These are phyloP conservation scores for Syzygium syzygioides DNA, from an alignment of 441 rosid species.

Conservation along the genomic window DNA sequence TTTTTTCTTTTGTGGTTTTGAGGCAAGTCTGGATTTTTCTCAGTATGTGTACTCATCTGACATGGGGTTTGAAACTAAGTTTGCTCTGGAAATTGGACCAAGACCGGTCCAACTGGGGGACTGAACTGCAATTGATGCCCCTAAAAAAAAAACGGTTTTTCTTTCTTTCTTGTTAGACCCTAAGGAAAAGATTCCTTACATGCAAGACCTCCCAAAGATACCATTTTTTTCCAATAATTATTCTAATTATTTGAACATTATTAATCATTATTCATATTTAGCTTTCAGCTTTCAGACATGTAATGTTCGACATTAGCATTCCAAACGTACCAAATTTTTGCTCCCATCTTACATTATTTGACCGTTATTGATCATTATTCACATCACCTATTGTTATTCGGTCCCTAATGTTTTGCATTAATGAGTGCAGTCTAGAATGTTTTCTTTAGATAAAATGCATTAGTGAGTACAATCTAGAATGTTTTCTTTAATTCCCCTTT, in stretches of 20 bases:
- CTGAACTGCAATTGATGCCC: background rate
- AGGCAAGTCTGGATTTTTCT: background rate
- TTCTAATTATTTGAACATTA: background rate
- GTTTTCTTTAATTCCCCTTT: background rate
- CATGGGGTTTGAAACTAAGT: conserved; percentile 36
- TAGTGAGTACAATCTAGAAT: no score
- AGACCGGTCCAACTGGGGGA: conserved; percentile 50
- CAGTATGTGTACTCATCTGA: conserved; percentile 23
- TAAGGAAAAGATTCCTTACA: background rate
- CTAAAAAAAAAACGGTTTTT: background rate
- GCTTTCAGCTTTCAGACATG: background rate
- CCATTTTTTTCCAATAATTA: background rate
- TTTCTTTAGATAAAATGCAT: background rate
- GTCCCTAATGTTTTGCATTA: background rate
- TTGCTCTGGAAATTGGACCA: conserved; percentile 71
- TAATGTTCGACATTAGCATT: background rate
- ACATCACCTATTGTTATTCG: background rate
- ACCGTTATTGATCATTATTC: background rate
- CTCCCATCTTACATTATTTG: background rate
- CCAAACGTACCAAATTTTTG: background rate
- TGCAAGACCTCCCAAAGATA: background rate
- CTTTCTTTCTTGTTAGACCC: background rate
- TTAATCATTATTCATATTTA: background rate
- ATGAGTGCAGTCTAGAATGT: background rate
- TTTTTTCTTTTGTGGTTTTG: background rate